Base-by-base conservation (phyloP, 2,329 filamentous ascomycete genomes). In the Canariomyces notabilis region DNA sequence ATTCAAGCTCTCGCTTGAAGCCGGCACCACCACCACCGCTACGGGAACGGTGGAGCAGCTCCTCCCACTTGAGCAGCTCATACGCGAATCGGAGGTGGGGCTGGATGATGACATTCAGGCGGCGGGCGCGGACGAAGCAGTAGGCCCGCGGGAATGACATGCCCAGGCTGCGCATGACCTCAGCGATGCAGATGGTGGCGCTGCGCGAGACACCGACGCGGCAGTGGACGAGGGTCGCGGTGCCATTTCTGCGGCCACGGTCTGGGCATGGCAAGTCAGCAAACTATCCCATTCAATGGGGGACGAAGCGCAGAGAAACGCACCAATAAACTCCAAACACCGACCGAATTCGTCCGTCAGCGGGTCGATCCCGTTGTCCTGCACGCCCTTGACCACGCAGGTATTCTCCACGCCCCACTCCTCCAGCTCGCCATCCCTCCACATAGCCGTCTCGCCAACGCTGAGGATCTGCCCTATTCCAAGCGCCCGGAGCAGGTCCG, bases 111-210 rank as follows among this genome's bases (percentile, higher is more conserved):
- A 98, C 93, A 61, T 98, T 98, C 38, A 98, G 74, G 50, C 93
- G 78, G 43, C 93, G 80, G 16, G 93, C 93, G 23, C 93, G 83
- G 31, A 98, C 93, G 65, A 91, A 97, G 65, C 93, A 97, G 67
- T 98, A 98, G 49, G 93, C 93, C 45, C 87, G 79, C 11, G 93
- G 89, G 58, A 97, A 91, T 0, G 89, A 93, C 54, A 96, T 70
- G 18, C 80, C 75, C 57, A 89, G 67, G 20, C 84, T 75, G 29
- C 84, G 82, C 93, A 98, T 98, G 29, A 97, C 89, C 66, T 97
- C 90, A n/a, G 93, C 93, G 59, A 98, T 98, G 64, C 93, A 97
- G 51, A 98, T 96, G 2, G 91, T 98, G 11, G 93, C 93, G 52
- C 89, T 95, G 42, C 93, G 81, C 41, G 90, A 96, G 44, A 98